Evolutionary conservation across 2,329 filamentous ascomycete species (phyloP).

Genomic region (Elsinoe arachidis): DNA sequence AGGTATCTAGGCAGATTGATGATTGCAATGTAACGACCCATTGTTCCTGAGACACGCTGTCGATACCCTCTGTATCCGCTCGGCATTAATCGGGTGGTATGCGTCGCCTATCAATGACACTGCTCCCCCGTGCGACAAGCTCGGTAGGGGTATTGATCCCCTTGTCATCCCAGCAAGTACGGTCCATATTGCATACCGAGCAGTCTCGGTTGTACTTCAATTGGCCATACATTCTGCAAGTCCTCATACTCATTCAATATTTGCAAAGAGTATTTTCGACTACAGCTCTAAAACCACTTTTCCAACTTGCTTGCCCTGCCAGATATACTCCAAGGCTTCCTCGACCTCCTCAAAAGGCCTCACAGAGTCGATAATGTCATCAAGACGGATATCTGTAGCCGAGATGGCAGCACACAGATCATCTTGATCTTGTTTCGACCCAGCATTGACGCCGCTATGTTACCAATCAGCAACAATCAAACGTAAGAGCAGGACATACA

Average conservation of each 20-base stretch:
- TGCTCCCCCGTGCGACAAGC: no score
- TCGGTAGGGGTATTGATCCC: no score
- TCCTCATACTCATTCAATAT: no score
- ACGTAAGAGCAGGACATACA: conserved; percentile 2
- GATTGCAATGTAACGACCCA: background rate
- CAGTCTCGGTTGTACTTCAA: no score
- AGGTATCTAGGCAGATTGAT: background rate
- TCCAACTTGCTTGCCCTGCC: conserved; percentile 37
- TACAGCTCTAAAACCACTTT: conserved; percentile 32
- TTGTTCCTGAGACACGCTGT: no score
- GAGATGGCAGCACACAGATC: conserved; percentile 32
- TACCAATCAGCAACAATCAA: background rate
- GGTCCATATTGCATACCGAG: no score
- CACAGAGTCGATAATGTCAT: conserved; percentile 33
- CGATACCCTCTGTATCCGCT: no score
- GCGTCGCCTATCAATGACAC: no score
- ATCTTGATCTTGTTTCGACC: conserved; percentile 34
- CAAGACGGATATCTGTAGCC: conserved; percentile 20
- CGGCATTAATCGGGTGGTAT: no score
- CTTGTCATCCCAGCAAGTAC: no score
- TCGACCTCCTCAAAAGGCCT: conserved; percentile 34
- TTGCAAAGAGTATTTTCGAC: conserved; percentile 22
- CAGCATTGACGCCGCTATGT: conserved; percentile 33
- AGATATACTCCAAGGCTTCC: conserved; percentile 36
- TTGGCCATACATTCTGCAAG: no score